Conservation (phyloP, 306 rosid species). For the Quercus agrifolia region DNA sequence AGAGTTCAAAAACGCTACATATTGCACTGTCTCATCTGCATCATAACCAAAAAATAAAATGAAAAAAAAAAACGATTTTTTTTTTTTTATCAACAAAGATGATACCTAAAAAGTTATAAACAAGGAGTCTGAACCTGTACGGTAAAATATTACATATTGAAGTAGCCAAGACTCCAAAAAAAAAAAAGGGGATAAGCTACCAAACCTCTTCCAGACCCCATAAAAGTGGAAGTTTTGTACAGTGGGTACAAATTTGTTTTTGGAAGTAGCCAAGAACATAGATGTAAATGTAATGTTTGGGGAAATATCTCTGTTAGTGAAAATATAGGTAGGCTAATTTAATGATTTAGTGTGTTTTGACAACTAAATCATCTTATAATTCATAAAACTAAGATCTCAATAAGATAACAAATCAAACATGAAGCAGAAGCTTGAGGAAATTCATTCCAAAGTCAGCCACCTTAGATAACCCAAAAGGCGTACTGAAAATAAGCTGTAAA, state of each 20-base stretch:
- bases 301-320: background rate
- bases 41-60: background rate
- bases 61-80: no score
- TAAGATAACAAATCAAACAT: background rate
- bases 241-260: no score
- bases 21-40: background rate
- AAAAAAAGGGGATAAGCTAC: no score
- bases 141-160: background rate
- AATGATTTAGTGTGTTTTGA: background rate
- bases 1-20: background rate
- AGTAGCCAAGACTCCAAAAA: background rate
- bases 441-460: background rate
- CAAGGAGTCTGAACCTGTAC: background rate
- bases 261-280: no score
- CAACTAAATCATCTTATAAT: background rate
- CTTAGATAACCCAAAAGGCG: background rate
- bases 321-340: background rate
- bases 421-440: background rate
- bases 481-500: background rate
- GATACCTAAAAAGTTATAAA: background rate
- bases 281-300: background rate
- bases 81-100: background rate
- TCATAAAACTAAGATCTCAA: background rate
- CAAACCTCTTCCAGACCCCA: no score
- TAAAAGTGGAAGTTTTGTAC: no score